Evolutionary conservation across 192 early-diverging fungal genomes (phyloP), one percentile per base, ranked within the genome.

Genomic region (Coemansia sp.): DNA sequence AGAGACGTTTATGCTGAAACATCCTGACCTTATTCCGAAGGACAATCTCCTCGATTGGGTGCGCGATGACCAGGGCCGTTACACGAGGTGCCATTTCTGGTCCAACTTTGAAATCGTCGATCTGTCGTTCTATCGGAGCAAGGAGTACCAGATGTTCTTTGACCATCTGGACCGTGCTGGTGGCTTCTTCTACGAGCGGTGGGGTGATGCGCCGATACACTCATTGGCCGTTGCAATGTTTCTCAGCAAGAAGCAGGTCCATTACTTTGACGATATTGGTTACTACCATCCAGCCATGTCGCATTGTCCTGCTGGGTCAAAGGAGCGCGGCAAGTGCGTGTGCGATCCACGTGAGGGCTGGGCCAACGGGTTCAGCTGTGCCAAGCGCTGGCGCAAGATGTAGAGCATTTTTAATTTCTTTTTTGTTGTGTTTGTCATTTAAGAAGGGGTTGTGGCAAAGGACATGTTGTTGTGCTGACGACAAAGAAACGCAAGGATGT

Each of bases 111-210:
- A 94, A 72, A 93, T 94, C 71, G 90, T 83, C 19, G 80, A 88
- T 62, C 65, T 93, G 56, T 81, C 87, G 15, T 87, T 94, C 61
- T 90, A 88, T 70, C 70, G 89, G 43, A 86, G 85, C 65, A 61
- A 83, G 40, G 73, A 78, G 16, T 94, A 93, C 55, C 65, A 73
- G 41, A 75, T 80, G n/a, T 92, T 81, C 54, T 91, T 91, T 59
- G 70, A 88, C 22, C 81, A 85, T 39, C 72, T 95, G 12, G 93
- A 95, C 66, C 62, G 84, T 18, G 43, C 78, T 5, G 93, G 93
- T 49, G 93, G 93, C 16, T 93, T 93, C 83, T 94, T 90, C 73
- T 95, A 95, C 65, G 93, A 92, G 73, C 74, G 90, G 22, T 90
- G 86, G 84, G 84, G 88, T 15, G 82, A 84, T 61, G 83, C 83